Conservation (phyloP, 192 early-diverging fungal species). For the Coemansia sp. region DNA sequence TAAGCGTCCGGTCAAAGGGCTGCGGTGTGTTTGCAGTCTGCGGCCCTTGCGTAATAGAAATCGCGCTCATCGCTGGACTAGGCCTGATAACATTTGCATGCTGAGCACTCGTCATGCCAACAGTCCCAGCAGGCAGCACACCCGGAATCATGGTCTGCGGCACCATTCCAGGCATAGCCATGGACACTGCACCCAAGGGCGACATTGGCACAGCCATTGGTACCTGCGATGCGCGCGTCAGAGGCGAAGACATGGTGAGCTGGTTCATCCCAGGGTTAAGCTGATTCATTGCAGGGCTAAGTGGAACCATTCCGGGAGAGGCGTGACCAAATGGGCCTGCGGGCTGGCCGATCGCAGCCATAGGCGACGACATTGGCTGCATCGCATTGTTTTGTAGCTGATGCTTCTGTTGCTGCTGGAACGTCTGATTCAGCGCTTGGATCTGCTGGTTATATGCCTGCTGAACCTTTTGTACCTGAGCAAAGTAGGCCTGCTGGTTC, state of each 20-base stretch:
- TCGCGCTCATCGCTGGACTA: slow-evolving; percentile 1
- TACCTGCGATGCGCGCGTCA: slow-evolving; percentile 5
- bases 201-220: slow-evolving; percentile 20
- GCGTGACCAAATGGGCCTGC: not conserved
- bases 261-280: slow-evolving; percentile 16
- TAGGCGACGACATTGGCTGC: slow-evolving; percentile 3
- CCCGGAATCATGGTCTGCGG: slow-evolving; percentile 3
- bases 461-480: slow-evolving; percentile 26
- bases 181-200: slow-evolving; percentile 7
- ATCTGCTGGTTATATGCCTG: slow-evolving; percentile 33
- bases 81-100: not conserved
- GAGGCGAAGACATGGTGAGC: slow-evolving; percentile 15
- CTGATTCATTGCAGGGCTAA: slow-evolving; percentile 9
- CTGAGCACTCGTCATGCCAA: not conserved
- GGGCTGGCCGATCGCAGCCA: not conserved
- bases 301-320: slow-evolving; percentile 1
- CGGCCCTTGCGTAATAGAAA: not conserved
- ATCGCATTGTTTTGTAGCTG: slow-evolving; percentile 6
- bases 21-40: slow-evolving; percentile 1
- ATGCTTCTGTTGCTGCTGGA: slow-evolving; percentile 10
- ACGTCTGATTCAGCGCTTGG: slow-evolving; percentile 24
- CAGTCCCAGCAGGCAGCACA: not conserved
- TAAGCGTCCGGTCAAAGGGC: slow-evolving; percentile 1
- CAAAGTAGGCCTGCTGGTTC: slow-evolving; percentile 25
- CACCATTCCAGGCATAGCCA: slow-evolving; percentile 1